Base-by-base conservation (phyloP, 495 filamentous ascomycete genomes). In the Podospora comata region DNA sequence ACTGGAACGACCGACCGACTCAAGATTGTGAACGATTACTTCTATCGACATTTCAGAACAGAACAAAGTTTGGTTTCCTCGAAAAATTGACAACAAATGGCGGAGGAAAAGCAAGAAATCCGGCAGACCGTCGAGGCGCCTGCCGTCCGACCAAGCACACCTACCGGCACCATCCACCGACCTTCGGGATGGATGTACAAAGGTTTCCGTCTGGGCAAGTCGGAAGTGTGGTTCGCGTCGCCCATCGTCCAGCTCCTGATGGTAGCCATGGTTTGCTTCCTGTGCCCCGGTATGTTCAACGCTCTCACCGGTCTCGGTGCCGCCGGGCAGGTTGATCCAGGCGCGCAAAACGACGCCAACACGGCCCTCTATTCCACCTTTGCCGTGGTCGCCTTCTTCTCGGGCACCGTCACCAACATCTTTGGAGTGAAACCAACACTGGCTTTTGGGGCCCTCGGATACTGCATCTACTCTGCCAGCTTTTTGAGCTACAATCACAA, bases 211-310 rank as follows among this genome's bases (percentile, higher is more conserved):
- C 62, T 91, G 62, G 85, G 84, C 57, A 76, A 76, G 19, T 83
- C 73, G 73, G 85, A 84, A 69, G 65, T 89, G 5, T 93, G 87
- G 84, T 93, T 89, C 80, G 91, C 91, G 62, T 92, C 90, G 28
- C 92, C 92, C 4, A 86, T 88, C 71, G 77, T 86, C 48, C 91
- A 94, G 78, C 81, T 94, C 55, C 68, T 91, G 32, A 81, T 96
- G 79, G 89, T 94, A 57, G 87, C 92, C 20, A 85, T 94, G 70
- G 92, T 95, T 65, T 96, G 92, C 79, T 96, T 96, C 84, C 81
- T 96, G 68, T 96, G 92, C 74, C 92, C 92, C 5, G 92, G 92
- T 76, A 91, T 90, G 82, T 94, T 88, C 83, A 96, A 94, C 76
- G 91, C 92, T 23, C 79, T 94, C 44, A 82, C 77, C 62, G 91